Conservation (phyloP, 495 filamentous ascomycete species). For the Penicillium coprophilum region DNA sequence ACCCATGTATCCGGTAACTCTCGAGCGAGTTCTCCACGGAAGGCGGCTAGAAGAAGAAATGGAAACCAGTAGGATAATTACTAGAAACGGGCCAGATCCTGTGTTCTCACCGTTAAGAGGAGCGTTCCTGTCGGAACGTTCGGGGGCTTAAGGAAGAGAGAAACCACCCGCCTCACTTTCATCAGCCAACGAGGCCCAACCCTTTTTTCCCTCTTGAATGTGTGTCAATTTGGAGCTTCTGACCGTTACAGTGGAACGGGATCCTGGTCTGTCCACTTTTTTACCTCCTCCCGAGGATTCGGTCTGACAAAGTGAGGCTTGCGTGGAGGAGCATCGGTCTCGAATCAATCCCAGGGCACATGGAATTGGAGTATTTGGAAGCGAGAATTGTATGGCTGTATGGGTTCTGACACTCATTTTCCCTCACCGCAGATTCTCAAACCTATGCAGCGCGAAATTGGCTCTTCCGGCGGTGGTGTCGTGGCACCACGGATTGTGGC, state of each 20-base stretch:
- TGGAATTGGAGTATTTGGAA: not conserved
- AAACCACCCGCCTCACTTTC: conserved; percentile 43
- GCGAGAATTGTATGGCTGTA: not conserved
- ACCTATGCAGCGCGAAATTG: conserved; percentile 28
- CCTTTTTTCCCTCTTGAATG: conserved; percentile 24
- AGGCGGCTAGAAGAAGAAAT: not conserved
- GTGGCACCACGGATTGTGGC: conserved; percentile 40
- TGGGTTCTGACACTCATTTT: conserved; percentile 15
- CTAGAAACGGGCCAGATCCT: conserved; percentile 5
- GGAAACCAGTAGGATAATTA: not conserved
- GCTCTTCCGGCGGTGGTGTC: conserved; percentile 37
- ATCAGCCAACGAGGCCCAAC: conserved; percentile 38
- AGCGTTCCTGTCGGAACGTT: conserved; percentile 25
- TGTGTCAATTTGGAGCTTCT: conserved; percentile 9
- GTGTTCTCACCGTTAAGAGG: conserved; percentile 8
- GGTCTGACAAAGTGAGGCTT: conserved; percentile 31
- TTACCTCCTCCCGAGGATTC: not conserved
- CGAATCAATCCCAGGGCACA: conserved; percentile 14
- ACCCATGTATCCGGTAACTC: conserved; percentile 8
- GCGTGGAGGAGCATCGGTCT: conserved; percentile 9
- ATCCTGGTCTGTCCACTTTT: conserved; percentile 1
- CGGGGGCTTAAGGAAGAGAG: conserved; percentile 16
- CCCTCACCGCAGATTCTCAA: conserved; percentile 13
- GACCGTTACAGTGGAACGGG: not conserved
- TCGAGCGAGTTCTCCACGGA: not conserved